Conservation (phyloP, 306 rosid species). For the Cucurbita ficifolia region DNA sequence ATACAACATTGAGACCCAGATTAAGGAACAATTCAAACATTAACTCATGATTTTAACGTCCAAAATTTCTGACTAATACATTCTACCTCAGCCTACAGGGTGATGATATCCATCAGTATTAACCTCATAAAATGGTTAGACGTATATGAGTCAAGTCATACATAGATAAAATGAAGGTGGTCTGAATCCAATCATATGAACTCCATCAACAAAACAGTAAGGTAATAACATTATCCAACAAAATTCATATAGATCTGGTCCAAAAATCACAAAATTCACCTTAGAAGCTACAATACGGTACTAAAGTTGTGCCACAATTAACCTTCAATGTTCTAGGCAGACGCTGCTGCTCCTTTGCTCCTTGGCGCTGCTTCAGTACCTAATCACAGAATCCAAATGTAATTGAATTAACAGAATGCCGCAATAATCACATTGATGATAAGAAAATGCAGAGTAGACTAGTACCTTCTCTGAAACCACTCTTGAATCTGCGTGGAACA, state of each 20-base stretch:
- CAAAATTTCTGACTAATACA: not conserved
- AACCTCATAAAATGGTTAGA: not conserved
- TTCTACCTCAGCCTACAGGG: not conserved
- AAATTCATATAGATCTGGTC: not conserved
- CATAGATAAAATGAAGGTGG: not conserved
- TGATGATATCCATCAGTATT: not conserved
- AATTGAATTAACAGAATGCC: not conserved
- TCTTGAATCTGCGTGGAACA: conserved; percentile 97
- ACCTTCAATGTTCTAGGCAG: not conserved
- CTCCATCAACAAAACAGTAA: not conserved
- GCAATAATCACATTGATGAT: not conserved
- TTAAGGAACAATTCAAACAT: not conserved
- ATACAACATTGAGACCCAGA: not conserved
- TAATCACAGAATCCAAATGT: conserved; percentile 1
- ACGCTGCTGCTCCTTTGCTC: conserved; percentile 42
- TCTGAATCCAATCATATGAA: not conserved
- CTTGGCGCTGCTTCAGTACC: conserved; percentile 87
- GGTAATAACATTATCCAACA: not conserved
- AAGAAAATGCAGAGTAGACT: not conserved
- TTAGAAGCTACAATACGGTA: conserved; percentile 2
- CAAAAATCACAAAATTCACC: not conserved
- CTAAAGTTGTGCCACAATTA: not conserved
- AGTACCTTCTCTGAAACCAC: conserved; percentile 96
- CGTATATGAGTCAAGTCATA: not conserved
- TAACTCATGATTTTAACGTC: not conserved